Evolutionary conservation across 352 stramenopile species (phyloP).

Genomic region (Phytophthora crassamura): DNA sequence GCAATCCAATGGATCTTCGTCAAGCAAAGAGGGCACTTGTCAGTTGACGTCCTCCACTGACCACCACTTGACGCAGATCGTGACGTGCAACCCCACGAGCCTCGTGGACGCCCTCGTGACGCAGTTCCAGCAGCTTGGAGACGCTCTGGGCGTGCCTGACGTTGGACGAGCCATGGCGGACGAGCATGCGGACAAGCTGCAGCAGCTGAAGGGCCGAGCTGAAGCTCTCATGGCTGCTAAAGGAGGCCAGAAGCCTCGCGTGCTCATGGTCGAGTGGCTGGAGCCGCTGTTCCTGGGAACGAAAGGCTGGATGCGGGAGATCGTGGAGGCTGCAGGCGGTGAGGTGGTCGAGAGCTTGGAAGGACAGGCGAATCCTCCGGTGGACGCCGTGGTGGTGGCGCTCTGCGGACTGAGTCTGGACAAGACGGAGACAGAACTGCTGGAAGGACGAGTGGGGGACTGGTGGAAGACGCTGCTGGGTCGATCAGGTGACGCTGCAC

Average conservation of each 20-base stretch:
- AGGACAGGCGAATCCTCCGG: background rate
- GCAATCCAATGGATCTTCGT: background rate
- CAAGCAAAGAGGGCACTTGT: slow-evolving; percentile 8
- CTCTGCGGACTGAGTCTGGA: slow-evolving; percentile 62
- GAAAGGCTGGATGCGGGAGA: slow-evolving; percentile 73
- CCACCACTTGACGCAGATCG: slow-evolving; percentile 38
- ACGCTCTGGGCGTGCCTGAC: slow-evolving; percentile 48
- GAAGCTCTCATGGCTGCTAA: slow-evolving; percentile 17
- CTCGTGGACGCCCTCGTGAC: slow-evolving; percentile 52
- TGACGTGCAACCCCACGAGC: slow-evolving; percentile 57
- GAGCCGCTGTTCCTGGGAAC: slow-evolving; percentile 71
- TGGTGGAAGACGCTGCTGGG: slow-evolving; percentile 47
- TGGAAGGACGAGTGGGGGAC: slow-evolving; percentile 40
- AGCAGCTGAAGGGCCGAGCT: slow-evolving; percentile 33
- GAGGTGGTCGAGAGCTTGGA: slow-evolving; percentile 43
- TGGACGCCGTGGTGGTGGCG: slow-evolving; percentile 67
- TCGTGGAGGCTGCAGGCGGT: slow-evolving; percentile 57
- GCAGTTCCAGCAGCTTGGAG: slow-evolving; percentile 60
- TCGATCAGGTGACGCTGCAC: background rate
- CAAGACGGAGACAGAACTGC: slow-evolving; percentile 52
- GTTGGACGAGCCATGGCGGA: slow-evolving; percentile 48
- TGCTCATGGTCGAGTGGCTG: slow-evolving; percentile 80
- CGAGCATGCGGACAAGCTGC: slow-evolving; percentile 34
- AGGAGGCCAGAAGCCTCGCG: slow-evolving; percentile 24
- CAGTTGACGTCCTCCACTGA: slow-evolving; percentile 4